Evolutionary conservation across 2,329 filamentous ascomycete species (phyloP).

Genomic region (Aspergillus amoenus): DNA sequence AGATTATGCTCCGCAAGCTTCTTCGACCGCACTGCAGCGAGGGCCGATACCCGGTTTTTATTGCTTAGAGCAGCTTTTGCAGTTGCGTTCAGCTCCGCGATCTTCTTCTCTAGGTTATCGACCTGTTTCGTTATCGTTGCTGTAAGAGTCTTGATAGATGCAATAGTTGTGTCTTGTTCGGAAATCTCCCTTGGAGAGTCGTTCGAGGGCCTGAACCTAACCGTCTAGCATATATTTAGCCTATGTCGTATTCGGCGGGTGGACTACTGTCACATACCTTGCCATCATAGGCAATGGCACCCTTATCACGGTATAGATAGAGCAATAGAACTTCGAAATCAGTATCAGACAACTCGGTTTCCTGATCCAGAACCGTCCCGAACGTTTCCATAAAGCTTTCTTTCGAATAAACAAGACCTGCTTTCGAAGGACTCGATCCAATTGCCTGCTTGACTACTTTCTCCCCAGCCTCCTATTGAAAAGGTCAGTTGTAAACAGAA

Average conservation of each 20-base stretch:
- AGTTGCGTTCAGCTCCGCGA: constrained; percentile 49
- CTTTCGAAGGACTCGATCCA: constrained; percentile 48
- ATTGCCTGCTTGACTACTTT: constrained; percentile 50
- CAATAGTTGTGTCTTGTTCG: constrained; percentile 76
- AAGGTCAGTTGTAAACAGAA: neutral
- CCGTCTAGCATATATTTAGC: constrained; percentile 50
- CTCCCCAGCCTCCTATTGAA: constrained; percentile 52
- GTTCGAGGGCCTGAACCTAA: constrained; percentile 68
- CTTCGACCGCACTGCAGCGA: constrained; percentile 77
- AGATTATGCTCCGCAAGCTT: constrained; percentile 77
- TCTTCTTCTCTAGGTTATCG: constrained; percentile 59
- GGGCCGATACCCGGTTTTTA: constrained; percentile 73
- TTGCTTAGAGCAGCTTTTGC: constrained; percentile 69
- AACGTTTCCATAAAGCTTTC: constrained; percentile 64
- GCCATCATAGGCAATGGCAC: constrained; percentile 48
- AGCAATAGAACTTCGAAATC: constrained; percentile 70
- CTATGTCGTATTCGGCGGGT: neutral
- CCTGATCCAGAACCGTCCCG: constrained; percentile 50
- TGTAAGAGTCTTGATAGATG: constrained; percentile 74
- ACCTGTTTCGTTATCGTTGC: constrained; percentile 66
- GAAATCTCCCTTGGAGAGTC: constrained; percentile 59
- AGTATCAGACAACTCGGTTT: constrained; percentile 55
- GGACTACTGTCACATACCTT: constrained; percentile 34
- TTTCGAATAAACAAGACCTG: constrained; percentile 68
- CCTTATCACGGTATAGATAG: constrained; percentile 68